Base-by-base conservation (phyloP, 1,284 basidiomycete species). In the Cutaneotrichosporon mucoides region DNA sequence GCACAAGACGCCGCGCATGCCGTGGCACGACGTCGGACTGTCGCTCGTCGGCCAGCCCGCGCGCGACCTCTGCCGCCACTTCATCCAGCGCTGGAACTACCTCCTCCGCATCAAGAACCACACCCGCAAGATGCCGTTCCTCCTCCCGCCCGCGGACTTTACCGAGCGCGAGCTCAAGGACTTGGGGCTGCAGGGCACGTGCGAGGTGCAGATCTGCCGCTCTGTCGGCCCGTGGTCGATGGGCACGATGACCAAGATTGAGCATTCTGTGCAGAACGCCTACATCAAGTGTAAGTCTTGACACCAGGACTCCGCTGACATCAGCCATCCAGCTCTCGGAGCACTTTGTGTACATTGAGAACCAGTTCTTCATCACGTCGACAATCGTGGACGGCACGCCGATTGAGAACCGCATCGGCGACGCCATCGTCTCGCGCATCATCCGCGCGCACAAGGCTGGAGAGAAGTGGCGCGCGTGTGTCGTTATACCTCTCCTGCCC, bases 31-130 rank as follows among this genome's bases (percentile, higher is more conserved):
- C 72, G 90, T 96, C 33, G 91, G 88, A 0, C 83, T 98, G 79
- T 96, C 99, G 76, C 85, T 99, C 35, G 88, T 98, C n/a, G 96
- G 96, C 3, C 94, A 97, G 73, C 96, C 96, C 34, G 92, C 95
- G 15, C 84, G 96, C 35, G 96, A 99, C 77, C 79, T 99, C 7
- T 91, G 90, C 61, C 85, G 96, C 43, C 96, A 99, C 79, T 99
- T 99, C 69, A 86, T 92, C 35, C 90, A 98, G 77, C 84, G 94
- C 68, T 95, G 92, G 92, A 95, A 95, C 71, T 87, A 88, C 76
- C 82, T 96, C 16, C 80, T 98, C 62, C 84, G 95, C 68, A 91
- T 92, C 79, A 92, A 98, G 87, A 97, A 97, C 68, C 96, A 99
- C 76, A 85, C 87, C 13, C 84, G 89, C 56, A 79, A 83, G 45